Evolutionary conservation across 345 rosid species (phyloP), one percentile per base, ranked within the genome.

Genomic region (Clausena lansium): DNA sequence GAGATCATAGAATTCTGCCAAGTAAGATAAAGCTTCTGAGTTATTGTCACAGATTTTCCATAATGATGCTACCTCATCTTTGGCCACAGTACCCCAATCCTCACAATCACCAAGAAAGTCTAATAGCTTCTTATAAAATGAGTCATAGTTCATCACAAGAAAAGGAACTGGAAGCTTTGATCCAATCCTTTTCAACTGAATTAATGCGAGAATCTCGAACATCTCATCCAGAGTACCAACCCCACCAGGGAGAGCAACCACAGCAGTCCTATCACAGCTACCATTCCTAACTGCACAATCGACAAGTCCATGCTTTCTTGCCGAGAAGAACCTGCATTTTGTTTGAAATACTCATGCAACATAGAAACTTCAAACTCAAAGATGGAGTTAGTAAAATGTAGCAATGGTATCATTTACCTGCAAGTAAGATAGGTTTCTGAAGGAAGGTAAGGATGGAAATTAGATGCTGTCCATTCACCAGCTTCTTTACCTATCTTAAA

Each of bases 241-340:
- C 14, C 99, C 99, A 59, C 97, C 98, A 5, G 98, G 94, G 27
- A 95, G 89, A 85, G 92, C 93, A 81, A 95, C 86, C 10, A 93
- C 84, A 4, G 98, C 98, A 0, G 98, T 93, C 78, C 83, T 87
- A 61, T 93, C 97, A 4, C 87, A 85, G 75, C 63, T 71, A 45
- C 62, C 76, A 67, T 81, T 89, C 83, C 99, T 79, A 36, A 88
- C 89, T 25, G 77, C 97, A 70, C 96, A 93, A 78, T 95, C 99
- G 76, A 92, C 94, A 76, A 93, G 77, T 38, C 98, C 98, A 73
- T 95, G 98, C 69, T 95, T 95, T 82, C 99, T 91, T 45, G 98
- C 97, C 6, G 98, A 95, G 93, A 92, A 95, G 78, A 95, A 95
- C 92, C 99, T 92, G 71, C 67, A 74, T 72, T 79, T 73, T 60